Evolutionary conservation across 1,284 basidiomycete genomes (phyloP), one percentile per base, ranked within the genome.

Genomic region (Cryptococcus sp.): DNA sequence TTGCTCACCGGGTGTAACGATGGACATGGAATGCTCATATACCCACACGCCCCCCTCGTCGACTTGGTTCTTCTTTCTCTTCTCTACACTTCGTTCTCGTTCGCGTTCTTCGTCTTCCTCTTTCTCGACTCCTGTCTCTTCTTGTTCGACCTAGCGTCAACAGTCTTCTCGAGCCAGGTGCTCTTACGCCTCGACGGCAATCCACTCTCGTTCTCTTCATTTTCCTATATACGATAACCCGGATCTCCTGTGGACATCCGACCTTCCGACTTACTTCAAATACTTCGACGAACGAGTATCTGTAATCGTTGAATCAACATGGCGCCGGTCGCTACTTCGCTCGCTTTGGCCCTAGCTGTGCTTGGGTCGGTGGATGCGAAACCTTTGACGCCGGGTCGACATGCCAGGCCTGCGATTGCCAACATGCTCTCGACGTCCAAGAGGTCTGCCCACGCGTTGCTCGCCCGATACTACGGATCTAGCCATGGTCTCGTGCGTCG

Each of bases 241-340:
- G 16, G 21, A 42, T 26, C 28, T 35, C 24, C 33, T 37, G 39
- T 35, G 7, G n/a, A 42, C 10, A 31, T 39, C 14, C n/a, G 16
- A 36, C 24, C 42, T 18, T 16, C 16, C 35, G 5, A 9, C 14
- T 32, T 19, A 16, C 9, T 37, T 47, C 6, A 28, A 32, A 5
- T 32, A 24, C 5, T 32, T 23, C 5, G 9, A 18, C 31, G 5
- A 3, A n/a, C 19, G 6, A 47, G 3, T 19, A 39, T n/a, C 23
- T 5, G 21, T 32, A n/a, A 31, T 4, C 31, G 3, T 4, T 40
- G 26, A 18, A 16, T 41, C 34, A 62, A 37, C 41, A 68, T 70
- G 66, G 65, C 63, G 56, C 66, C 65, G 54, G 60, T 63, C 62
- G 57, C 60, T 56, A 39, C 48, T 46, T 45, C 62, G 25, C 53